Percentiles rank a stretch among this genome's conserved stretches.
phyloP scores from a whole-genome alignment of 257 asterid species.

The Solanum bulbocastanum region DNA sequence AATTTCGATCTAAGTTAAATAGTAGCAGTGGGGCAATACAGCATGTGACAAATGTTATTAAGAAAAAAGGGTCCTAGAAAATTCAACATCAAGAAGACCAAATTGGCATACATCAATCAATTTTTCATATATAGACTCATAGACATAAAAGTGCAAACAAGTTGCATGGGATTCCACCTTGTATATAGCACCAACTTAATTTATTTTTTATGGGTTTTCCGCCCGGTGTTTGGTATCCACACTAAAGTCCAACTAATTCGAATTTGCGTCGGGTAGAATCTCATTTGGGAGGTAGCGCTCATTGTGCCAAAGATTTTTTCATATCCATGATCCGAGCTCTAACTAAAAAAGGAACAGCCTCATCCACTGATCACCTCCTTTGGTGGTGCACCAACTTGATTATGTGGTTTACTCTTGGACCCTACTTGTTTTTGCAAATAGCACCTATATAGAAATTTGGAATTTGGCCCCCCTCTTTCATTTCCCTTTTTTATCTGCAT shows the following conservation, averaged over 20 bases:
- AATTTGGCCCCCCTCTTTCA: background rate
- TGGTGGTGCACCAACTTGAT: background rate
- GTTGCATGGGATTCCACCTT: constrained; percentile 10
- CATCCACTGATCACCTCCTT: background rate
- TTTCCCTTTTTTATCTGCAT: background rate
- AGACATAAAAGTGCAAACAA: background rate
- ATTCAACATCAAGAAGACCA: background rate
- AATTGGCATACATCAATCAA: background rate
- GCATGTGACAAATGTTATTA: background rate
- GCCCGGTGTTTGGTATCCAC: too few relatives aligned
- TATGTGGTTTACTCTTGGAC: background rate
- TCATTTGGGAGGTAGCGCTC: background rate
- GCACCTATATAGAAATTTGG: background rate
- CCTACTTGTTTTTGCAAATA: background rate
- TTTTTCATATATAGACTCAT: background rate
- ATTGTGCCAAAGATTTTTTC: background rate
- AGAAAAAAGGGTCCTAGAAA: background rate
- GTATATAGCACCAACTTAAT: background rate
- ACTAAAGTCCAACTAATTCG: background rate
- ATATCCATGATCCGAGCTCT: too few relatives aligned
- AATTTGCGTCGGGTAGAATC: too few relatives aligned
- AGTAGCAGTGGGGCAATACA: background rate
- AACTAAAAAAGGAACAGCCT: background rate
- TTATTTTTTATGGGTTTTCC: too few relatives aligned
- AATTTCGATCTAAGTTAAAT: background rate